phyloP scores from a whole-genome alignment of 352 stramenopile genomes.

The Phytophthora quininea region DNA sequence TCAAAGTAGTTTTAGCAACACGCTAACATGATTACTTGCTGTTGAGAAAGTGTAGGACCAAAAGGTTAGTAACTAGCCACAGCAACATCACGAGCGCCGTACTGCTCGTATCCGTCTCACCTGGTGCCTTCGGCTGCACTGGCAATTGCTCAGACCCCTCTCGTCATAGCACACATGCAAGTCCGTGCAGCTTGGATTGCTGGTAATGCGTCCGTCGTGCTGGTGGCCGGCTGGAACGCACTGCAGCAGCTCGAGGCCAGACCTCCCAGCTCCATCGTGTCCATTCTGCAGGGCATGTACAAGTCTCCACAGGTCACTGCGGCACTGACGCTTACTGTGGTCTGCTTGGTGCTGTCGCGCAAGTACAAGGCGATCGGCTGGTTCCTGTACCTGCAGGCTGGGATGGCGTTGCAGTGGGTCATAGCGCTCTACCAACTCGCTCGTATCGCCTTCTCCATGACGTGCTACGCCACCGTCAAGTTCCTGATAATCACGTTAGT shows the following conservation, averaged over 20 bases:
- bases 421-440: constrained; percentile 71
- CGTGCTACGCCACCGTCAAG: constrained; percentile 61
- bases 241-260: constrained; percentile 33
- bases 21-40: too few species aligned
- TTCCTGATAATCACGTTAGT: constrained; percentile 46
- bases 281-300: constrained; percentile 30
- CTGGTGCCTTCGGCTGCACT: constrained; percentile 37
- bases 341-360: constrained; percentile 38
- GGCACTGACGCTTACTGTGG: constrained; percentile 34
- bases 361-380: constrained; percentile 74
- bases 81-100: constrained; percentile 60
- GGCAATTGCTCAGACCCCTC: constrained; percentile 43
- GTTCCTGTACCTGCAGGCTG: constrained; percentile 60
- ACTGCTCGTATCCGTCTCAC: constrained; percentile 50
- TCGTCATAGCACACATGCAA: constrained; percentile 32
- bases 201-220: constrained; percentile 30
- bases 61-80: too few species aligned
- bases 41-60: too few species aligned
- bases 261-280: constrained; percentile 32
- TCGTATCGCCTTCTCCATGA: constrained; percentile 68
- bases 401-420: constrained; percentile 67
- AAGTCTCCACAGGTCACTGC: constrained; percentile 49
- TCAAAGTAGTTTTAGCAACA: too few species aligned
- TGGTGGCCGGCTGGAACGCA: constrained; percentile 33
- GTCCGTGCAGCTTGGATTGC: constrained; percentile 23